Evolutionary conservation across 2,329 filamentous ascomycete genomes (phyloP), one percentile per base, ranked within the genome.

Genomic region (Colletotrichum sp.): DNA sequence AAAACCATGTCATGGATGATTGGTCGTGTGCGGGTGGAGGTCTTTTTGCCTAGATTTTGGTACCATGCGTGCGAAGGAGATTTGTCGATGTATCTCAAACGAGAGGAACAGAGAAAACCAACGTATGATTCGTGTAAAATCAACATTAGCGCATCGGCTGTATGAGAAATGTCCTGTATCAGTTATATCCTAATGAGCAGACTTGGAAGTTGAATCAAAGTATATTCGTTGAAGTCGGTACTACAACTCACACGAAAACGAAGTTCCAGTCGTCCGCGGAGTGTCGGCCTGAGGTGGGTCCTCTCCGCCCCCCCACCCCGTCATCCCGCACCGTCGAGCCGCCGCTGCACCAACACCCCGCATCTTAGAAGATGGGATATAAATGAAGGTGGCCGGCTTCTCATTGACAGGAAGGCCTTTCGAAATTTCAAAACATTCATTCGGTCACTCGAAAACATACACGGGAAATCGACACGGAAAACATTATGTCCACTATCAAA

Each of bases 371-470:
- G 18, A 2, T 15, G 61, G 4, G 8, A 24, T 26, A 43, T 39
- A 64, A 64, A 34, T 7, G 32, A 13, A 8, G 32, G 24, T 15
- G n/a, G n/a, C n/a, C n/a, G n/a, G n/a, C n/a, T n/a, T n/a, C n/a
- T n/a, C n/a, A n/a, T n/a, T n/a, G n/a, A n/a, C n/a, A n/a, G n/a
- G n/a, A n/a, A n/a, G n/a, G n/a, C n/a, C n/a, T n/a, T n/a, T n/a
- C n/a, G n/a, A n/a, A n/a, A n/a, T n/a, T n/a, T n/a, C n/a, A n/a
- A n/a, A n/a, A 9, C 0, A 39, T 18, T 18, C 7, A 1, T 39
- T 1, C 36, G 9, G 36, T 1, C 16, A 0, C 36, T 1, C 39
- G 9, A 43, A 1, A 12, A 5, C 2, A 12, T 0, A n/a, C 0
- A 43, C 8, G 18, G 39, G 1, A 48, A 48, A 48, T 2, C 0